Evolutionary conservation across 1,284 basidiomycete species (phyloP), one percentile per base, ranked within the genome.

Genomic region (Irpex lacteus): DNA sequence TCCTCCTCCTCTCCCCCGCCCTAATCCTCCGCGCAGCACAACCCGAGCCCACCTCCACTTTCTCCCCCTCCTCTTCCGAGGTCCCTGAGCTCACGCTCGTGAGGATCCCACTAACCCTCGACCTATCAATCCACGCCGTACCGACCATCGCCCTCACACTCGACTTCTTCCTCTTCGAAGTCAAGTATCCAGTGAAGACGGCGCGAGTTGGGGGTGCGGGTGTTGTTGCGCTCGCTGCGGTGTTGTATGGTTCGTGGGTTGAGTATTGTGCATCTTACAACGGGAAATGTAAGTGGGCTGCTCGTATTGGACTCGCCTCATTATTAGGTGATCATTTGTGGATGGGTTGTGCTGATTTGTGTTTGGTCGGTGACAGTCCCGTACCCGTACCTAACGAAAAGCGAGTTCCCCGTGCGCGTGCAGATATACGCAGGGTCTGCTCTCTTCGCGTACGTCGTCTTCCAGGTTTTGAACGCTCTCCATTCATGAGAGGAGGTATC

Each of bases 301-400:
- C 4, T 26, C 26, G 26, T 26, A 26, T 26, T 26, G 3, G 26
- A 26, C 4, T 26, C 26, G 26, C 26, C 26, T 26, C 26, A 26
- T 26, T 26, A 26, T 26, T 2, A 4, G 26, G 4, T 26, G 26
- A 26, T 26, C 26, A 26, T 26, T 26, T 26, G 26, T 26, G 26
- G 26, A 26, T 26, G 26, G 26, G 26, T 26, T 26, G 38, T 37
- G 4, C 49, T 38, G 49, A 63, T 40, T 56, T 13, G 44, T 40
- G 36, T 64, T 44, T 32, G 26, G 26, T 26, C 26, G 26, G 26
- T 26, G 26, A 50, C 65, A 91, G 89, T 93, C 75, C 91, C 92
- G 18, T 94, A 94, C 75, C 92, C 92, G 0, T 94, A 94, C 79
- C 78, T 95, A 64, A 90, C 86, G 0, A 70, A 87, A 34, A 88